phyloP scores from a whole-genome alignment of 2,329 filamentous ascomycete species.

The Arthrinium puccinioides region DNA sequence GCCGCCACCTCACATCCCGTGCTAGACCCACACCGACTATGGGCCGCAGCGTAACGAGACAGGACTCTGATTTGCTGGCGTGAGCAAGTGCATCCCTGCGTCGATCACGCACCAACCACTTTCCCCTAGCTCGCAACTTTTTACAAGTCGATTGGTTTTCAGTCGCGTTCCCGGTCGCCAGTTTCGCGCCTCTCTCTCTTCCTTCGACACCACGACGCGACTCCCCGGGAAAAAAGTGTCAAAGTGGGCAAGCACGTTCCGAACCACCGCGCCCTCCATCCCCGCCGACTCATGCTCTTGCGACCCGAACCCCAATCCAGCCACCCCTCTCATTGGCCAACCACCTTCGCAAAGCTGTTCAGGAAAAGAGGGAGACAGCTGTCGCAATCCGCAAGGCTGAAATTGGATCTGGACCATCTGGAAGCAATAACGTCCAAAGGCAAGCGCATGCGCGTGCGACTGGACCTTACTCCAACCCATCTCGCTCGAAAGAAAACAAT shows the following conservation, averaged over 20 bases:
- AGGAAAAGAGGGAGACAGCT: slow-evolving; percentile 6
- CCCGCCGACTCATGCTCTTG: slow-evolving; percentile 7
- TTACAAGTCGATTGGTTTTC: not conserved
- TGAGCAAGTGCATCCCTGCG: slow-evolving; percentile 1
- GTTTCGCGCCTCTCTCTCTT: no score
- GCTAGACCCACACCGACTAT: slow-evolving; percentile 3
- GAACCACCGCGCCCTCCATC: slow-evolving; percentile 9
- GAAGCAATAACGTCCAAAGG: no score
- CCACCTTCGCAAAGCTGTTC: slow-evolving; percentile 7
- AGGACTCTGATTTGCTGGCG: slow-evolving; percentile 2
- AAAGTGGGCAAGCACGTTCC: slow-evolving; percentile 28
- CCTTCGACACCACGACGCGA: not conserved
- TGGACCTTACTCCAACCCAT: no score
- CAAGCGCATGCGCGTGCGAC: no score
- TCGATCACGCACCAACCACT: not conserved
- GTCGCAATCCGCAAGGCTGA: slow-evolving; percentile 16
- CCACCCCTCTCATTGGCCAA: slow-evolving; percentile 10
- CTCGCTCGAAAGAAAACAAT: no score
- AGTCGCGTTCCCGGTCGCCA: not conserved
- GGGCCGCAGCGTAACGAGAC: slow-evolving; percentile 2
- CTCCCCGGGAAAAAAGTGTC: slow-evolving; percentile 1
- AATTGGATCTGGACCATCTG: not conserved
- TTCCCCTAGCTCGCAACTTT: not conserved
- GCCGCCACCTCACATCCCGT: not conserved
- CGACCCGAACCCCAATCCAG: slow-evolving; percentile 9